Conservation (phyloP, 1,139 yeast genomes). For the Pichia inconspicua region DNA sequence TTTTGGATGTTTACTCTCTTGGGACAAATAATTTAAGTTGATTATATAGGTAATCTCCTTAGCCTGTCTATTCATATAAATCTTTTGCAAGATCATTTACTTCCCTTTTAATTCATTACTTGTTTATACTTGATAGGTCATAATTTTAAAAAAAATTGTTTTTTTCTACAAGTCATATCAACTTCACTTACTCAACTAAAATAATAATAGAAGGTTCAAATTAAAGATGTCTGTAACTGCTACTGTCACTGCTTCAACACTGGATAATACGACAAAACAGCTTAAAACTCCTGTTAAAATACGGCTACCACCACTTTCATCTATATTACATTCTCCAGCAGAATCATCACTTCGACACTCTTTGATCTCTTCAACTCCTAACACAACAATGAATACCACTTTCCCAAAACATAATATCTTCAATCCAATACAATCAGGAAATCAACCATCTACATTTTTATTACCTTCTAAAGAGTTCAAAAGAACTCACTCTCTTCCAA, state of each 20-base stretch:
- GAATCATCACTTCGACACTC: constrained; percentile 8
- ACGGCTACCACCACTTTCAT: constrained; percentile 15
- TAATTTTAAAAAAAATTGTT: too few relatives aligned
- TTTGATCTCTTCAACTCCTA: constrained; percentile 3
- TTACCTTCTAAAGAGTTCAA: neutral
- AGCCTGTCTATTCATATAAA: neutral
- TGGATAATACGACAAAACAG: neutral
- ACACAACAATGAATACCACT: constrained; percentile 20
- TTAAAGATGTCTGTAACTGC: neutral
- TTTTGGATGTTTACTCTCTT: constrained; percentile 1
- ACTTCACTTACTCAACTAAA: too few relatives aligned
- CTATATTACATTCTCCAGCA: constrained; percentile 12
- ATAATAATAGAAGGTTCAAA: neutral
- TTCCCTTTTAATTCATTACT: too few relatives aligned
- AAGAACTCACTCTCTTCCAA: neutral
- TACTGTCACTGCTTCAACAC: neutral
- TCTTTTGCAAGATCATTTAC: neutral
- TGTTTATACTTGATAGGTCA: too few relatives aligned
- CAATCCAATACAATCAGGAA: constrained; percentile 1
- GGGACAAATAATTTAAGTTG: neutral
- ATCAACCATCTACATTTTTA: neutral
- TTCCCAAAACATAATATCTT: constrained; percentile 15
- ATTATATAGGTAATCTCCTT: neutral
- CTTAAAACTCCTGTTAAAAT: constrained; percentile 1
- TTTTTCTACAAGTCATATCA: too few relatives aligned